Conservation (phyloP, 305 asterid species). For the Fraxinus platypoda region DNA sequence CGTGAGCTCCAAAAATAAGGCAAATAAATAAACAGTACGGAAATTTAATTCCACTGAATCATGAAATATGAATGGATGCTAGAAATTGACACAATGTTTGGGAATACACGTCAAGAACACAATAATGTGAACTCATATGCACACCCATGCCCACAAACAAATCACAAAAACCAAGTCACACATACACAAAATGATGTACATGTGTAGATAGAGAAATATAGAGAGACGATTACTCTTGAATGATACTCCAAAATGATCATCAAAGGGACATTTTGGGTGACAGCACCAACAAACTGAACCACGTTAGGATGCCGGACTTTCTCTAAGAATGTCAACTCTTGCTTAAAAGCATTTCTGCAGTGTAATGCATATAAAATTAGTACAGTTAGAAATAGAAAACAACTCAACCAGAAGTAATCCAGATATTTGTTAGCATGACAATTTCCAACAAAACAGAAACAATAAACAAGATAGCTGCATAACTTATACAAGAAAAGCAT, state of each 20-base stretch:
- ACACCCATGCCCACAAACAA: background rate
- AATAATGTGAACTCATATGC: background rate
- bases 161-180: background rate
- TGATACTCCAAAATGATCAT: slow-evolving; percentile 90
- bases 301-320: slow-evolving; percentile 98
- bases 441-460: background rate
- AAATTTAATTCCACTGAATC: background rate
- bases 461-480: slow-evolving; percentile 1
- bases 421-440: background rate
- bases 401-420: background rate
- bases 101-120: background rate
- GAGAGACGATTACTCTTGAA: slow-evolving; percentile 61
- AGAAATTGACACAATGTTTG: slow-evolving; percentile 1
- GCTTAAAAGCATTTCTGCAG: slow-evolving; percentile 83
- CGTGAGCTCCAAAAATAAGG: background rate
- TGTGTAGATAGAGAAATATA: slow-evolving; percentile 18
- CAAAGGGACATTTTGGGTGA: slow-evolving; percentile 95
- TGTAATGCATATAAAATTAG: slow-evolving; percentile 24
- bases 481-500: background rate
- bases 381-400: slow-evolving; percentile 17
- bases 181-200: background rate
- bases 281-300: slow-evolving; percentile 98
- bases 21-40: background rate
- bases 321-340: slow-evolving; percentile 83
- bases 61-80: background rate